Percentiles rank a stretch among this genome's conserved stretches.
These are phyloP conservation scores for Mycena citricolor DNA, from an alignment of 1,284 basidiomycete species.

Conservation along the genomic window DNA sequence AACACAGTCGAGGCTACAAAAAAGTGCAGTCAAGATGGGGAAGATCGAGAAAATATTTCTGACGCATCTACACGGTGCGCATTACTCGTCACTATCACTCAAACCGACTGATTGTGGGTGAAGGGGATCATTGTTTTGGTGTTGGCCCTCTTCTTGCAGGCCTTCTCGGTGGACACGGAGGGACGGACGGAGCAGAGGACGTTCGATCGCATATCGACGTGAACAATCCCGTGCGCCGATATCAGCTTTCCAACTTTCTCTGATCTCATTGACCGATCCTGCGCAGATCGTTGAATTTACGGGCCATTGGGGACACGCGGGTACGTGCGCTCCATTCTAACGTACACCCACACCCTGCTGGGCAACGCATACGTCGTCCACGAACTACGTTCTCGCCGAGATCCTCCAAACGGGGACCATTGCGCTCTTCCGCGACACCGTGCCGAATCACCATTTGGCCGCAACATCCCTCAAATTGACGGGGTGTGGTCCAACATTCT, in stretches of 20 bases:
- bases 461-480: slow-evolving; percentile 62
- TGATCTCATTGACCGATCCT: not conserved
- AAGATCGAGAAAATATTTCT: slow-evolving; percentile 87
- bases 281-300: slow-evolving; percentile 77
- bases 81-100: not conserved
- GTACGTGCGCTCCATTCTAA: slow-evolving; percentile 74
- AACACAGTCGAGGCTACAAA: slow-evolving; percentile 80
- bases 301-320: slow-evolving; percentile 85
- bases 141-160: slow-evolving; percentile 72
- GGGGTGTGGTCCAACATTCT: slow-evolving; percentile 77
- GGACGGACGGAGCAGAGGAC: slow-evolving; percentile 62
- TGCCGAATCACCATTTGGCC: slow-evolving; percentile 63
- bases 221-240: slow-evolving; percentile 35
- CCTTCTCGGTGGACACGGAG: slow-evolving; percentile 69
- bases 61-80: slow-evolving; percentile 86
- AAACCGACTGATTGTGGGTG: slow-evolving; percentile 4
- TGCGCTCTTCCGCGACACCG: slow-evolving; percentile 47
- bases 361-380: slow-evolving; percentile 83
- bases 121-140: slow-evolving; percentile 88
- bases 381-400: slow-evolving; percentile 70
- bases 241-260: slow-evolving; percentile 1
- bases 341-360: slow-evolving; percentile 72
- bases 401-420: slow-evolving; percentile 50
- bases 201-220: slow-evolving; percentile 42
- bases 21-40: slow-evolving; percentile 71